Evolutionary conservation across 2,329 filamentous ascomycete species (phyloP).

Genomic region (Penicillium griseofulvum): DNA sequence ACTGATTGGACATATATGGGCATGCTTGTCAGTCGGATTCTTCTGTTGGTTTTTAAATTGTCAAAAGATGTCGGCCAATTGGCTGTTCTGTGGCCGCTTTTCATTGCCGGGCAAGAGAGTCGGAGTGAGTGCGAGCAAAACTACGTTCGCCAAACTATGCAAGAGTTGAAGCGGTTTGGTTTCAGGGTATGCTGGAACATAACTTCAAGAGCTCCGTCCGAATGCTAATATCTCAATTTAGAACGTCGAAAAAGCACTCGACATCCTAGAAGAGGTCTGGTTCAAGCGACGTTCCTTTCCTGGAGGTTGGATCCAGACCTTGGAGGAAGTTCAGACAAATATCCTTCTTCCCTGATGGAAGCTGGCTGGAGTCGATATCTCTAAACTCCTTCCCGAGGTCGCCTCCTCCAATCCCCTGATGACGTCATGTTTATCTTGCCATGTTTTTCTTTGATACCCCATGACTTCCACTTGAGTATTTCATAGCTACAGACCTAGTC

Average conservation of each 20-base stretch:
- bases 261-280: slow-evolving; percentile 31
- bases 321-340: slow-evolving; percentile 34
- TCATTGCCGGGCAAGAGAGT: slow-evolving; percentile 35
- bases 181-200: slow-evolving; percentile 24
- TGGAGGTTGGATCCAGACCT: slow-evolving; percentile 32
- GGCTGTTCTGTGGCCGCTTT: slow-evolving; percentile 35
- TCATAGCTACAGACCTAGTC: not conserved
- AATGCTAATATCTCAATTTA: slow-evolving; percentile 7
- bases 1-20: slow-evolving; percentile 26
- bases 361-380: not conserved
- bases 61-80: slow-evolving; percentile 36
- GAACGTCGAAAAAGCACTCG: slow-evolving; percentile 33
- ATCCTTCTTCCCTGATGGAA: slow-evolving; percentile 30
- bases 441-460: not conserved
- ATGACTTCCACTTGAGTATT: not conserved
- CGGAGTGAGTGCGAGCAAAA: slow-evolving; percentile 29
- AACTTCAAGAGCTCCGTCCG: not conserved
- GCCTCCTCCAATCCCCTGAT: not conserved
- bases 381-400: not conserved
- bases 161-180: slow-evolving; percentile 27
- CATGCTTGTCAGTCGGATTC: slow-evolving; percentile 31
- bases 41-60: slow-evolving; percentile 29
- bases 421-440: not conserved
- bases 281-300: slow-evolving; percentile 35
- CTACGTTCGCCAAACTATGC: slow-evolving; percentile 32